Base-by-base conservation (phyloP, 164 flowering plant genomes). In the Magnolia changhungtana region DNA sequence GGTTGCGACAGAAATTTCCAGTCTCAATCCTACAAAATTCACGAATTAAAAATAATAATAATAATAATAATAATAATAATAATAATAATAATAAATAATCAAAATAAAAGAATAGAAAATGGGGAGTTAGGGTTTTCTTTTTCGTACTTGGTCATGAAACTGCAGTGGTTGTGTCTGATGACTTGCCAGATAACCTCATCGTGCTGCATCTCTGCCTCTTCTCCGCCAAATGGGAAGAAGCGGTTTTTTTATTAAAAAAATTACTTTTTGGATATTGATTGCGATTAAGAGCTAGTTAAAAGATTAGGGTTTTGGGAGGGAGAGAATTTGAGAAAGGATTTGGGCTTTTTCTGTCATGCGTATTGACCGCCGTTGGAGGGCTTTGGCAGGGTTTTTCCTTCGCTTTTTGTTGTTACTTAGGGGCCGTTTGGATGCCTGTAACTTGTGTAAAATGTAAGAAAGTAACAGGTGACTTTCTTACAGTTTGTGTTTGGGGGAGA, bases 121-220 rank as follows among this genome's bases (percentile, higher is more conserved):
- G 68, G 29, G 29, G 68, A 23, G 5, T 13, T 8, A 14, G 9
- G 51, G 71, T 68, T 1, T 23, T 27, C 2, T 27, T 65, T 23
- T 7, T 66, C 59, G 18, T 72, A 95, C 99, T 93, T 95, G 87
- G 94, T 81, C 98, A 92, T 93, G 87, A 83, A 93, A 84, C 99
- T 92, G 85, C 99, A 95, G 79, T 92, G 97, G 16, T 88, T 92
- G 90, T 95, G 99, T 64, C 97, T 81, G 82, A 95, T 91, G 51
- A 89, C 90, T 76, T 93, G 94, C 98, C 99, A 95, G 69, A 93
- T 92, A 64, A 92, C 93, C 83, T 92, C 97, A 82, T 93, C 98
- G 86, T 91, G 86, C 87, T 95, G 98, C 99, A 95, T 93, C 83
- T 85, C 76, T 76, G 72, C 64, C 9, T 10, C 49, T 71, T 24